Conservation (phyloP, 73 alveolate genomes). For the Durusdinium trenchii region DNA sequence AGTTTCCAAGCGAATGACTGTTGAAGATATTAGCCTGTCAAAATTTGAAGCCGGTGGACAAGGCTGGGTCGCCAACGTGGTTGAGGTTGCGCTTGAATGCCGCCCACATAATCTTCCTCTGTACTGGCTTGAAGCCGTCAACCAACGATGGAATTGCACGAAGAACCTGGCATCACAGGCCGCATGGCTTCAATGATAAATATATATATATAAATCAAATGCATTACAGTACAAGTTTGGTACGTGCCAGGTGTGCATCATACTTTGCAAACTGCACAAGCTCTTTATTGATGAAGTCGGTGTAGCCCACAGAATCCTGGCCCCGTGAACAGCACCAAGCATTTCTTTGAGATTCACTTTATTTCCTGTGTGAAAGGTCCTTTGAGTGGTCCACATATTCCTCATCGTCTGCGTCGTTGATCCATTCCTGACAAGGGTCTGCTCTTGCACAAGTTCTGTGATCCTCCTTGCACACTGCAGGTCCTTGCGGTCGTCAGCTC, state of each 20-base stretch:
- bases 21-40: background rate
- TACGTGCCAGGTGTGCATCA: slow-evolving; percentile 36
- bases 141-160: slow-evolving; percentile 99
- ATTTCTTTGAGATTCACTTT: too few relatives aligned
- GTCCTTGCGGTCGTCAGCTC: slow-evolving; percentile 99
- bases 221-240: background rate
- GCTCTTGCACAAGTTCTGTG: background rate
- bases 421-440: slow-evolving; percentile 93
- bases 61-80: slow-evolving; percentile 96
- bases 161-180: slow-evolving; percentile 96
- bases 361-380: slow-evolving; percentile 42
- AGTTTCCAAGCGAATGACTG: background rate
- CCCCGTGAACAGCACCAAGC: too few relatives aligned
- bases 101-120: slow-evolving; percentile 99
- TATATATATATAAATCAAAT: too few relatives aligned
- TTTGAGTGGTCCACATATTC: slow-evolving; percentile 98
- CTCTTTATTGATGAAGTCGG: slow-evolving; percentile 99
- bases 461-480: slow-evolving; percentile 95
- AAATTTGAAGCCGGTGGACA: too few relatives aligned
- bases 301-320: slow-evolving; percentile 97
- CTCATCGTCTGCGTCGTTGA: slow-evolving; percentile 96
- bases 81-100: slow-evolving; percentile 99
- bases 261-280: slow-evolving; percentile 97
- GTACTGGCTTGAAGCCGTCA: slow-evolving; percentile 99
- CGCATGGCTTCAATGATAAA: too few relatives aligned